These are phyloP conservation scores for Xylariaceae sp. DNA, from an alignment of 2,329 filamentous ascomycete species.

Conservation along the genomic window DNA sequence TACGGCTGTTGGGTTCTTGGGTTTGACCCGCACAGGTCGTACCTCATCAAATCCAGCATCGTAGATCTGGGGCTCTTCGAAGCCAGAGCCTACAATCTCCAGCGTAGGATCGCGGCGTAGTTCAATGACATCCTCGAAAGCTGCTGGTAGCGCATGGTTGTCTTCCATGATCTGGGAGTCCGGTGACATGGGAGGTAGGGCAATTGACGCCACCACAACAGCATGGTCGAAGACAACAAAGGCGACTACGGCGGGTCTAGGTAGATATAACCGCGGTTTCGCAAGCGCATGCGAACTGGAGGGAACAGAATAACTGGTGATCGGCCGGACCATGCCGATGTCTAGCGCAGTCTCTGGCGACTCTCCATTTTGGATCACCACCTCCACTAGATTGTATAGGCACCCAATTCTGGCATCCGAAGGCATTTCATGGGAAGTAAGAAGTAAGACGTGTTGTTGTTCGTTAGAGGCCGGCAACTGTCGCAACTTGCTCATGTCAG, in stretches of 20 bases:
- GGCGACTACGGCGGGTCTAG: slow-evolving; percentile 71
- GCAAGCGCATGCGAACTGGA: slow-evolving; percentile 38
- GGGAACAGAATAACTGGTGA: slow-evolving; percentile 59
- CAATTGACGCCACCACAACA: slow-evolving; percentile 70
- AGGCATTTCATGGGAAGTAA: slow-evolving; percentile 42
- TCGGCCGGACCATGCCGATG: slow-evolving; percentile 62
- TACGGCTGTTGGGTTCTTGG: slow-evolving; percentile 58
- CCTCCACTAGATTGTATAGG: slow-evolving; percentile 71
- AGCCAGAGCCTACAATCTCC: slow-evolving; percentile 59
- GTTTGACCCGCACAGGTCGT: slow-evolving; percentile 47
- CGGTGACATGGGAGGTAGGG: slow-evolving; percentile 61
- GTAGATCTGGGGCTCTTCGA: slow-evolving; percentile 50
- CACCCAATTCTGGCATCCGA: slow-evolving; percentile 46
- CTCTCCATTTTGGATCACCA: slow-evolving; percentile 52
- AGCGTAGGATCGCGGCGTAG: slow-evolving; percentile 62
- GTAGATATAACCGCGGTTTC: slow-evolving; percentile 67
- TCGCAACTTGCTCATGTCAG: slow-evolving; percentile 46
- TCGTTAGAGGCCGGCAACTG: slow-evolving; percentile 47
- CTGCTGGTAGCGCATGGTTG: slow-evolving; percentile 55
- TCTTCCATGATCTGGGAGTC: slow-evolving; percentile 70
- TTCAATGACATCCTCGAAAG: slow-evolving; percentile 83
- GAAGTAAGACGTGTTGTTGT: slow-evolving; percentile 55
- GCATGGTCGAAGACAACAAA: slow-evolving; percentile 77
- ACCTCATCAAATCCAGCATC: slow-evolving; percentile 41
- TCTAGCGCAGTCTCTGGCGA: slow-evolving; percentile 34